Percentiles rank a stretch among this genome's conserved stretches.
These are phyloP conservation scores for Syzygium aqueum DNA, from an alignment of 345 rosid species.

Conservation along the genomic window DNA sequence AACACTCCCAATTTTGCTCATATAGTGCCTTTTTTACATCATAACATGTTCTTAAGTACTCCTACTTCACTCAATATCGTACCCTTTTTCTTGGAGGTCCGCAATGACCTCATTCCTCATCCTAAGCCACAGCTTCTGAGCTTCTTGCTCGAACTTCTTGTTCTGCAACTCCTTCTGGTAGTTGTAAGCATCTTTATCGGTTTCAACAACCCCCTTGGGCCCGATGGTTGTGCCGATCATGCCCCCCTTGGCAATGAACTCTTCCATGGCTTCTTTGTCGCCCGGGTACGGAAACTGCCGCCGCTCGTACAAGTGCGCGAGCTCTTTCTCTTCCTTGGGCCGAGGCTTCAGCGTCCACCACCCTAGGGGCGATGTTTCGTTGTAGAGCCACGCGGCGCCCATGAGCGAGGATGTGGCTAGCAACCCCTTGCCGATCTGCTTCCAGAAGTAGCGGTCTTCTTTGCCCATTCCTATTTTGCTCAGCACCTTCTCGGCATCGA, in stretches of 20 bases:
- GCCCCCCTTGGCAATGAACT: slow-evolving; percentile 70
- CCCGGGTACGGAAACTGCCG: slow-evolving; percentile 85
- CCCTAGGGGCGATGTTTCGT: slow-evolving; percentile 78
- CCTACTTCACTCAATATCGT: slow-evolving; percentile 36
- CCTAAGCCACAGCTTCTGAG: slow-evolving; percentile 72
- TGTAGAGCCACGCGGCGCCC: slow-evolving; percentile 66
- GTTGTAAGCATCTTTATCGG: slow-evolving; percentile 39
- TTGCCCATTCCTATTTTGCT: slow-evolving; percentile 63
- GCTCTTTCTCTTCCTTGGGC: slow-evolving; percentile 72
- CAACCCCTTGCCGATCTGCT: slow-evolving; percentile 75
- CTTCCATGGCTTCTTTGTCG: slow-evolving; percentile 82
- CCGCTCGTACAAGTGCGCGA: slow-evolving; percentile 74
- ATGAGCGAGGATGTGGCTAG: slow-evolving; percentile 60
- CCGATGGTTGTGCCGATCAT: slow-evolving; percentile 70
- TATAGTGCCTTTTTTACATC: background rate
- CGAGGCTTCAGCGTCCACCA: slow-evolving; percentile 91
- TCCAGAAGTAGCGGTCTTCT: slow-evolving; percentile 67
- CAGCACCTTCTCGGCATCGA: slow-evolving; percentile 42
- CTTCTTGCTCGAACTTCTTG: slow-evolving; percentile 64
- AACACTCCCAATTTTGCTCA: background rate
- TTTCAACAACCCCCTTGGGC: slow-evolving; percentile 56
- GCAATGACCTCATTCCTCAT: slow-evolving; percentile 84
- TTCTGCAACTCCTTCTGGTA: slow-evolving; percentile 58
- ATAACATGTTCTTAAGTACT: background rate
- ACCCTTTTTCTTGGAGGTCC: slow-evolving; percentile 82